Evolutionary conservation across 1,284 basidiomycete species (phyloP), one percentile per base, ranked within the genome.

Genomic region (Cronartium ribicola): DNA sequence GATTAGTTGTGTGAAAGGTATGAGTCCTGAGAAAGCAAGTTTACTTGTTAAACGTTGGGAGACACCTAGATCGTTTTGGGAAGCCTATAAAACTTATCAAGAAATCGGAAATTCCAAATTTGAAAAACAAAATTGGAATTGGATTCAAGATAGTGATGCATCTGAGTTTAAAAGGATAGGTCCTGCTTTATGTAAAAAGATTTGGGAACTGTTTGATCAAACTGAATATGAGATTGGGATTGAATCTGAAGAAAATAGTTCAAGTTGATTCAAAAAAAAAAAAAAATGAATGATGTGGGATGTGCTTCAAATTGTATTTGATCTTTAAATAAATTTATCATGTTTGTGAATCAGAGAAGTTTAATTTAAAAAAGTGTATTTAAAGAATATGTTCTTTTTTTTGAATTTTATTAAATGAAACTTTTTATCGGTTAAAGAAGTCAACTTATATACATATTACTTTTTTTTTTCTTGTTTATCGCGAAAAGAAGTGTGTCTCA

Each of bases 21-120:
- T 86, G 81, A 83, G 82, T 55, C 81, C 83, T 0, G 85, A 86
- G 77, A 83, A 85, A 75, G 84, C 84, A 11, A 79, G 81, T 8
- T 82, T 82, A 11, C 78, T 85, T 29, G 76, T 86, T 29, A 81
- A 83, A 36, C 71, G 80, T 14, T 86, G 84, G 82, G 82, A 83
- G 17, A 85, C 84, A 14, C 82, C 84, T 3, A 75, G 78, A n/a
- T 79, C 77, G 22, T 78, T 85, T 65, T 84, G 80, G 77, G 80
- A 82, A 17, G 83, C 59, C 66, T 37, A 51, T 20, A 39, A 22
- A 7, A 22, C 43, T n/a, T 17, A 51, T 59, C 7, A 37, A 14
- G 17, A 22, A 17, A 29, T n/a, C 2, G n/a, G 10, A 55, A 10
- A 4, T 10, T 40, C 46, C 2, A 3, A 5, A 7, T n/a, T 46